Evolutionary conservation across 2,329 filamentous ascomycete species (phyloP), one percentile per base, ranked within the genome.

Genomic region (Periconia sp.): DNA sequence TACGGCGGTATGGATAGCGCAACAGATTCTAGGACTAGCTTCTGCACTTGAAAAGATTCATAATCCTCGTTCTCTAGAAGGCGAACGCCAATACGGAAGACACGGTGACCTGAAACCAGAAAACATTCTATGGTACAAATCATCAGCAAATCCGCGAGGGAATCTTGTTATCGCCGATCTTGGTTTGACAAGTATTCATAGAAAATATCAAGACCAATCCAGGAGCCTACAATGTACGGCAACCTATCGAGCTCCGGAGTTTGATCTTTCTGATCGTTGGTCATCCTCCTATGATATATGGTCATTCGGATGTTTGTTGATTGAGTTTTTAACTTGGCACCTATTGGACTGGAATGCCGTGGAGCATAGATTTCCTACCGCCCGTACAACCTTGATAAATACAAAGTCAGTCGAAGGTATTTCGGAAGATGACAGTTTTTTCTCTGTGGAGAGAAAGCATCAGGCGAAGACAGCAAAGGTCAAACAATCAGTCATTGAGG

Each of bases 31-130:
- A 1, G 57, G 55, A 3, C 31, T 62, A 8, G 46, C 52, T 1
- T 30, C 35, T 11, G 60, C 60, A 1, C n/a, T 62, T 11, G 20
- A 47, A 3, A 41, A 17, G 6, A 56, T 62, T 3, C 60, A 60
- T 20, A 47, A 62, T 17, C 54, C 57, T 17, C 3, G 20, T 2
- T 27, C 27, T 17, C 31, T 43, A 15, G 20, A 30, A 6, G 31
- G 27, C 31, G 23, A 48, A 9, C 7, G 45, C 15, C 54, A 53
- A 31, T 59, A 47, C 20, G 57, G 54, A 18, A 18, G 69, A 9
- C 66, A 72, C 40, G 65, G 70, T 3, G 63, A 71, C 45, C 61
- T 76, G 10, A 75, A 74, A 30, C 65, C 73, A 0, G 66, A 74
- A 13, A 75, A 75, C 33, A 68, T 76, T 6, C 59, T 76, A 0